Evolutionary conservation across 495 filamentous ascomycete species (phyloP).

Genomic region (Hypoxylon cercidicola): DNA sequence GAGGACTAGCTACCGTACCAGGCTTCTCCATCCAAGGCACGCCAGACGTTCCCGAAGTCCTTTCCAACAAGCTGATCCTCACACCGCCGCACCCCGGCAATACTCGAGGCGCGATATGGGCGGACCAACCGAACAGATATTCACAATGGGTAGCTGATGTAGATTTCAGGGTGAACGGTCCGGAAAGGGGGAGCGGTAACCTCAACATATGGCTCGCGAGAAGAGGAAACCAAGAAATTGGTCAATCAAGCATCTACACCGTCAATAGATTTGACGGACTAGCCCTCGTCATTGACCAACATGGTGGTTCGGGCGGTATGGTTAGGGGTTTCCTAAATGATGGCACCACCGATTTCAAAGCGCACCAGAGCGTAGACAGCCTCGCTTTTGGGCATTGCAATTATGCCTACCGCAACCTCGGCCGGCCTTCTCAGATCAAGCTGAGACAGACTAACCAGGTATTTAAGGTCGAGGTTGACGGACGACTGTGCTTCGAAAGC

Average conservation of each 20-base stretch:
- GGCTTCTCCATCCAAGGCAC: conserved; percentile 76
- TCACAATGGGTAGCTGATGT: conserved; percentile 82
- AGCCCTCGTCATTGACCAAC: conserved; percentile 85
- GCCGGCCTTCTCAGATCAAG: conserved; percentile 79
- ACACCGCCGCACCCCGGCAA: conserved; percentile 91
- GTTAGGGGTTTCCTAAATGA: conserved; percentile 95
- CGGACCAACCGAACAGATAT: conserved; percentile 69
- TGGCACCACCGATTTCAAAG: conserved; percentile 81
- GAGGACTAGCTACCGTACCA: conserved; percentile 50
- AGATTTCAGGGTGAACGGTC: conserved; percentile 87
- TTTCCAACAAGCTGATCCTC: conserved; percentile 91
- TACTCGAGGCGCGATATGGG: conserved; percentile 83
- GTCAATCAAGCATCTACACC: conserved; percentile 82
- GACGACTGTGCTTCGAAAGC: conserved; percentile 83
- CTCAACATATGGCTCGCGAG: conserved; percentile 92
- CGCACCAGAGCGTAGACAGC: conserved; percentile 79
- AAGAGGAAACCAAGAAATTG: conserved; percentile 71
- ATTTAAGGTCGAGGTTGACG: conserved; percentile 85
- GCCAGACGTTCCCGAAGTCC: conserved; percentile 74
- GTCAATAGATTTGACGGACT: conserved; percentile 86
- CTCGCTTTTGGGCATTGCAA: conserved; percentile 94
- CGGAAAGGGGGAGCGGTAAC: conserved; percentile 87
- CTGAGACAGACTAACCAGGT: conserved; percentile 70
- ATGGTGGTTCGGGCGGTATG: conserved; percentile 82
- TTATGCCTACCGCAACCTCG: conserved; percentile 90